Evolutionary conservation across 2,329 filamentous ascomycete genomes (phyloP).

Genomic region (Pseudogymnoascus sp.): DNA sequence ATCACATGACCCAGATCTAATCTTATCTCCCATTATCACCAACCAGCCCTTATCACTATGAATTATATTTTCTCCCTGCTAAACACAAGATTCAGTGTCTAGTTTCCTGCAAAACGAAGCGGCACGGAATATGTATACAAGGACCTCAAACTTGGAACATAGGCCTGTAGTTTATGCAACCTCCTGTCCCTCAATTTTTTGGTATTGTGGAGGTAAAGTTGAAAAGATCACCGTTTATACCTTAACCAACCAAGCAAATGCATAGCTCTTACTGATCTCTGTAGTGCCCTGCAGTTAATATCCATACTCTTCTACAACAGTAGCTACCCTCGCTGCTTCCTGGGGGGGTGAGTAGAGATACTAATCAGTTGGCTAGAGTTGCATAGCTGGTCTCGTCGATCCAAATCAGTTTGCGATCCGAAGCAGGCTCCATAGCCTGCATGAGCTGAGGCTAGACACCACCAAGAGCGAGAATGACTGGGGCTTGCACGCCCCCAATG

Average conservation of each 20-base stretch:
- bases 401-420: not conserved
- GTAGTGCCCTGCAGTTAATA: not conserved
- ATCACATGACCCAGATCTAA: not conserved
- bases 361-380: not conserved
- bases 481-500: not conserved
- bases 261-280: not conserved
- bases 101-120: not conserved
- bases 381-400: not conserved
- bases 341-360: not conserved
- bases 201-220: not conserved
- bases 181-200: not conserved
- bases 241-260: not conserved
- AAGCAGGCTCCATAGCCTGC: not conserved
- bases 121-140: not conserved
- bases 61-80: no score
- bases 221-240: not conserved
- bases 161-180: not conserved
- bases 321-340: not conserved
- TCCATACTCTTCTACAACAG: not conserved
- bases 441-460: conserved; percentile 2
- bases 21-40: conserved; percentile 1
- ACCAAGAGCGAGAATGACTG: not conserved
- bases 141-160: not conserved
- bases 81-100: no score
- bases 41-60: not conserved